Conservation (phyloP, 371 early-diverging fungal species). For the Lichtheimia corymbifera region DNA sequence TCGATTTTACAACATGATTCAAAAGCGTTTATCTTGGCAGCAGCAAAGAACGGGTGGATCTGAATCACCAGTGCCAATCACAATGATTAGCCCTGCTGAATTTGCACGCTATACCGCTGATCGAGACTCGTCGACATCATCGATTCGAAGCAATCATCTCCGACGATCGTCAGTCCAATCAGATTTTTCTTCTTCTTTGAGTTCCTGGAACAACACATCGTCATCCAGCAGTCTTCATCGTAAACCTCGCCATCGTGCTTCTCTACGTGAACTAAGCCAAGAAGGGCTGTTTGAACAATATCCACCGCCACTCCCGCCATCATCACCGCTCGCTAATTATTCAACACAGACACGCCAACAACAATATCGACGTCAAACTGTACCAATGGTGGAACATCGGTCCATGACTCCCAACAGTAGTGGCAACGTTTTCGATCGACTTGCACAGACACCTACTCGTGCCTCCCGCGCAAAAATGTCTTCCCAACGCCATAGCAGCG, state of each 20-base stretch:
- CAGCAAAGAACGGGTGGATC: slow-evolving; percentile 31
- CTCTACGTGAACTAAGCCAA: slow-evolving; percentile 31
- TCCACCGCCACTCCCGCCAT: slow-evolving; percentile 22
- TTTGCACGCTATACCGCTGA: slow-evolving; percentile 46
- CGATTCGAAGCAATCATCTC: slow-evolving; percentile 49
- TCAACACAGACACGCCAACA: slow-evolving; percentile 5
- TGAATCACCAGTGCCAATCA: slow-evolving; percentile 44
- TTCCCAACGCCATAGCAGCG: slow-evolving; percentile 24
- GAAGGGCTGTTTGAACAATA: background rate
- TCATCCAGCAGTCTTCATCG: slow-evolving; percentile 22
- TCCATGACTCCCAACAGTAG: slow-evolving; percentile 25
- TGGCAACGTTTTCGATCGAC: slow-evolving; percentile 44
- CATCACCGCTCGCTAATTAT: slow-evolving; percentile 22
- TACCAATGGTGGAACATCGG: slow-evolving; percentile 8
- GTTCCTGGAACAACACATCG: slow-evolving; percentile 28
- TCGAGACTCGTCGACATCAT: slow-evolving; percentile 50
- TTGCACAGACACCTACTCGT: slow-evolving; percentile 46
- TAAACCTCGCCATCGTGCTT: slow-evolving; percentile 33
- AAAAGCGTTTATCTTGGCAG: slow-evolving; percentile 41
- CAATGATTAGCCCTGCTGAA: slow-evolving; percentile 44
- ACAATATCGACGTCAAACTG: slow-evolving; percentile 10
- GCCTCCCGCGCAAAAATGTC: slow-evolving; percentile 48
- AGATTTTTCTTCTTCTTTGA: slow-evolving; percentile 40
- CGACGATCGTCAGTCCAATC: slow-evolving; percentile 50
- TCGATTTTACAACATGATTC: slow-evolving; percentile 43